Evolutionary conservation across 768 basidiomycete genomes (phyloP), one percentile per base, ranked within the genome.

Genomic region (Russula griseocarnosa): DNA sequence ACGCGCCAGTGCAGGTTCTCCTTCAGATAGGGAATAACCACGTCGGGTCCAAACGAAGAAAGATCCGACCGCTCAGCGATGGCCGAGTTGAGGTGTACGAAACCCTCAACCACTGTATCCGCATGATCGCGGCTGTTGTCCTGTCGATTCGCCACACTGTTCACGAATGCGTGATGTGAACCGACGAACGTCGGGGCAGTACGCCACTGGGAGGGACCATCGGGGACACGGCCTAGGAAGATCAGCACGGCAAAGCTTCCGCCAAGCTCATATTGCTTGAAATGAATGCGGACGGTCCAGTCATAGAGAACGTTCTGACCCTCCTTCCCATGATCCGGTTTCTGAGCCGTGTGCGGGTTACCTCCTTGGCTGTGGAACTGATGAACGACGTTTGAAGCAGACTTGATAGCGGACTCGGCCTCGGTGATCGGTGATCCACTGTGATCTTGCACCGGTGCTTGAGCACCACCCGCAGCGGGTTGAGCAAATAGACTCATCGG

Each of bases 171-270:
- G 56, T 74, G 69, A 70, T 79, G 77, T 0, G 76, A 69, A 24
- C 80, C 82, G 40, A 80, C 78, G 60, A 75, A 76, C 52, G 72
- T 69, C 3, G 70, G 64, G 65, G 71, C 69, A 8, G 65, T 60
- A 55, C 68, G 71, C 80, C 80, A 82, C 36, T 77, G 66, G 11
- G 65, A 62, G 4, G 76, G 71, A 50, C 79, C 74, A 42, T 71
- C 72, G 10, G 77, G 78, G 18, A 76, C 75, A 10, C 62, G 63
- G 5, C 79, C 81, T 7, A 83, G 70, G 78, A 82, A 83, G 57
- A 83, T 66, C 36, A 78, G 68, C 30, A 82, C 73, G 6, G 72
- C 71, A 70, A 79, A 82, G 71, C 78, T 79, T 13, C 70, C 59
- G 1, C 75, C 76, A 34, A 80, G 66, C 65, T 77, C 80, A 68